These are phyloP conservation scores for Solanum gracilifrons DNA, from an alignment of 257 asterid species.

Conservation along the genomic window DNA sequence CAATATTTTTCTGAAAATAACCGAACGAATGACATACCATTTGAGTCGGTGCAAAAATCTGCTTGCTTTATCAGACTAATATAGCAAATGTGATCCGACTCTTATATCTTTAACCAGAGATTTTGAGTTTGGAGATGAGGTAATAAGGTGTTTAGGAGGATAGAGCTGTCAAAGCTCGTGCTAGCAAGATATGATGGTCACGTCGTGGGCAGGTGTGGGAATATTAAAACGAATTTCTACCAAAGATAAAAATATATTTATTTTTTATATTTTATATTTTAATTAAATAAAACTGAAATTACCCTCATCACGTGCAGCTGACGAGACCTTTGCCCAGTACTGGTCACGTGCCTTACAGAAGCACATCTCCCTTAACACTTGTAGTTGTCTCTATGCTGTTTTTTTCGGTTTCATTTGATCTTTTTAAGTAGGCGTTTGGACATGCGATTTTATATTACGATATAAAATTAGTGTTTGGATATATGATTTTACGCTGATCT, in stretches of 20 bases:
- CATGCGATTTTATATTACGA: rapidly evolving
- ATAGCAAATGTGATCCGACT: rapidly evolving
- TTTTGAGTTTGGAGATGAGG: not conserved
- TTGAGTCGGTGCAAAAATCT: not conserved
- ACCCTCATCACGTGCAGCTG: not conserved
- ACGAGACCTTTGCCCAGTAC: not conserved
- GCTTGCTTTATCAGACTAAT: too few species aligned
- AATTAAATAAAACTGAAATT: too few species aligned
- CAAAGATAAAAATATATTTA: too few species aligned
- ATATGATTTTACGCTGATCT: too few species aligned
- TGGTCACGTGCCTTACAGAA: not conserved
- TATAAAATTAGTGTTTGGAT: too few species aligned
- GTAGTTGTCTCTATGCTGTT: not conserved
- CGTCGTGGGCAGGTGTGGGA: not conserved
- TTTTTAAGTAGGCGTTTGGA: too few species aligned
- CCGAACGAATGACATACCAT: not conserved
- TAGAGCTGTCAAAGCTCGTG: not conserved
- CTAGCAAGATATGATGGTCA: not conserved
- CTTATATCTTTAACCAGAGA: not conserved
- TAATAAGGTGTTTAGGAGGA: not conserved
- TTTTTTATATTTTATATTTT: too few species aligned
- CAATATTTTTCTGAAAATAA: too few species aligned
- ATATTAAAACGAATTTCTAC: not conserved
- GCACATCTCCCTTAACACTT: not conserved
- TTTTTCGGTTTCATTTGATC: too few species aligned